These are phyloP conservation scores for Paspalum vaginatum DNA, from an alignment of 176 grass and related monocot species.

Conservation along the genomic window DNA sequence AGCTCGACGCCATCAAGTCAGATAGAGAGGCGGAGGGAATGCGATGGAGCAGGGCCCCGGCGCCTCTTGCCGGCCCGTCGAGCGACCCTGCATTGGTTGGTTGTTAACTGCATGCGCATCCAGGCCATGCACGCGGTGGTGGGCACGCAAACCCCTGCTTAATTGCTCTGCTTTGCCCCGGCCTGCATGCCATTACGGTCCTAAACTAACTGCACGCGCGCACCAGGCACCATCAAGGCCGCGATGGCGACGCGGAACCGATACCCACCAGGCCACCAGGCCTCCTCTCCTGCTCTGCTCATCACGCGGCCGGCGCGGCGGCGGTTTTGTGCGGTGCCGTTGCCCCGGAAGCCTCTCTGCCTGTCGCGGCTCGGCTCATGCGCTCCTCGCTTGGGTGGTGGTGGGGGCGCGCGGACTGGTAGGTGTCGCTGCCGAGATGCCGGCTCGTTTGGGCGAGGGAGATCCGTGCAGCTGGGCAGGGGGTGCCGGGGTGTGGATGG, in stretches of 20 bases:
- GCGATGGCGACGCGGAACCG: constrained; percentile 22
- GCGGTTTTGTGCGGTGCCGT: neutral
- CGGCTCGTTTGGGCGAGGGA: neutral
- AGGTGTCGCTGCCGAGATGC: neutral
- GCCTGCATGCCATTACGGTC: neutral
- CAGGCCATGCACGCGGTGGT: too few species aligned
- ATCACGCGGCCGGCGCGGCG: too few species aligned
- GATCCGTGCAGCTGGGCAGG: neutral
- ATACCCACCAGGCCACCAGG: neutral
- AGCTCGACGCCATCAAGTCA: too few species aligned
- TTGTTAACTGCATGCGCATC: too few species aligned
- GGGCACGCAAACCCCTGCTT: too few species aligned
- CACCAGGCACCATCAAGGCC: neutral
- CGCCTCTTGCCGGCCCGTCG: too few species aligned
- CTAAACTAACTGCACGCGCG: neutral
- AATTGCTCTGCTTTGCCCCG: too few species aligned
- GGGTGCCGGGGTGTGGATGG: neutral
- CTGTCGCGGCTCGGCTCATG: neutral
- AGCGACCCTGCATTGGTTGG: too few species aligned
- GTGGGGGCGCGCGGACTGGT: neutral
- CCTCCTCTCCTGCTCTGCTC: too few species aligned
- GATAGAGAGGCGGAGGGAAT: too few species aligned
- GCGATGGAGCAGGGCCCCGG: too few species aligned
- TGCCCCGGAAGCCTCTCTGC: neutral
- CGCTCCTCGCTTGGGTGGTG: neutral